Percentiles rank a stretch among this genome's conserved stretches.
These are phyloP conservation scores for Lepiota brunneoincarnata DNA, from an alignment of 768 basidiomycete species.

Conservation along the genomic window DNA sequence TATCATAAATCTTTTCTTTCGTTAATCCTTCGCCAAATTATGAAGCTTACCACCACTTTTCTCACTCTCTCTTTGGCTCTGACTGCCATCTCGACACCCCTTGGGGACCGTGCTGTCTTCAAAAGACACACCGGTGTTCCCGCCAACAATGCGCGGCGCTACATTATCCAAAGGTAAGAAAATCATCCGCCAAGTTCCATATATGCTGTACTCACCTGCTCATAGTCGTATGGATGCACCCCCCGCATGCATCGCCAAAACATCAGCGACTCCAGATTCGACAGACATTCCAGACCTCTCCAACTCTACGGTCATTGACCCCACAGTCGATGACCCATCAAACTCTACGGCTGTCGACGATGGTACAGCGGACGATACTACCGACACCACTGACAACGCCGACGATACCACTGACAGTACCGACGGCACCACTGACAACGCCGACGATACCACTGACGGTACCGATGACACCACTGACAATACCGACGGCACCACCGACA, in stretches of 20 bases:
- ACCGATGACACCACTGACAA: no score
- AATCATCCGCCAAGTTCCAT: background rate
- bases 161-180: slow-evolving; percentile 30
- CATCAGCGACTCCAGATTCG: slow-evolving; percentile 15
- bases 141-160: slow-evolving; percentile 23
- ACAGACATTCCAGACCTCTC: slow-evolving; percentile 18
- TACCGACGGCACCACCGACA: no score
- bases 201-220: background rate
- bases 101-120: slow-evolving; percentile 32
- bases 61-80: slow-evolving; percentile 27
- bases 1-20: slow-evolving; percentile 14
- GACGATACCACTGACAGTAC: no score
- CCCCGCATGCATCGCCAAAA: slow-evolving; percentile 26
- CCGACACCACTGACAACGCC: no score
- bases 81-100: slow-evolving; percentile 27
- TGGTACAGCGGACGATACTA: background rate
- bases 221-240: slow-evolving; percentile 30
- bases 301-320: slow-evolving; percentile 20
- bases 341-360: slow-evolving; percentile 13
- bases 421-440: no score
- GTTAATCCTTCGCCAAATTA: slow-evolving; percentile 19
- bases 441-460: background rate
- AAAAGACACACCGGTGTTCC: slow-evolving; percentile 27
- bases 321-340: slow-evolving; percentile 13
- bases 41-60: slow-evolving; percentile 27